Conservation (phyloP, 192 early-diverging fungal species). For the Entomortierella lignicola region DNA sequence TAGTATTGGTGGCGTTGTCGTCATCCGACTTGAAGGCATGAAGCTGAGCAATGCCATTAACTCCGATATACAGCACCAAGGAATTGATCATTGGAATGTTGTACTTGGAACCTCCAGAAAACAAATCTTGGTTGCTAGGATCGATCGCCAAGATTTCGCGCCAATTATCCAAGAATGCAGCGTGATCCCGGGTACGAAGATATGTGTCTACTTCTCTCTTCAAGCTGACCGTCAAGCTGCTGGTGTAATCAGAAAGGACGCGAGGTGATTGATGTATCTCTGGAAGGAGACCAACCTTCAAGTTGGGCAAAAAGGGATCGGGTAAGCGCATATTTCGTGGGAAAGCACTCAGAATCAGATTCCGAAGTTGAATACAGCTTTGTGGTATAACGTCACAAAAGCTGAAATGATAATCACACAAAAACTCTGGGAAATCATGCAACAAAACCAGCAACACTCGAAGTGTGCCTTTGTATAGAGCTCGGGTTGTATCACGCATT, state of each 20-base stretch:
- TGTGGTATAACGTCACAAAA: conserved; percentile 93
- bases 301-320: conserved; percentile 95
- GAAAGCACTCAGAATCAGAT: conserved; percentile 96
- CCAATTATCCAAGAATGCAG: conserved; percentile 71
- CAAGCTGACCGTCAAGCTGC: conserved; percentile 69
- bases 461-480: conserved; percentile 91
- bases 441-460: conserved; percentile 91
- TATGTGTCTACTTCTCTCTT: conserved; percentile 81
- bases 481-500: conserved; percentile 77
- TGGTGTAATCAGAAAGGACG: conserved; percentile 88
- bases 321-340: conserved; percentile 95
- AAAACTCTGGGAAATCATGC: conserved; percentile 98
- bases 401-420: conserved; percentile 91
- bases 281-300: conserved; percentile 91
- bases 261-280: conserved; percentile 89
- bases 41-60: conserved; percentile 74
- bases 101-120: conserved; percentile 69
- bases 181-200: conserved; percentile 67
- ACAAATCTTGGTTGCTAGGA: conserved; percentile 40
- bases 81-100: conserved; percentile 86
- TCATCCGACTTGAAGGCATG: conserved; percentile 50
- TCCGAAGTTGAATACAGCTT: conserved; percentile 93
- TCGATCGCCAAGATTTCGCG: conserved; percentile 62
- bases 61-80: conserved; percentile 88
- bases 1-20: conserved; percentile 32